Percentiles rank a stretch among this genome's conserved stretches.
Conservation (phyloP, 176 grass and related monocot species). For the barley (Hordeum vulgare) region DNA sequence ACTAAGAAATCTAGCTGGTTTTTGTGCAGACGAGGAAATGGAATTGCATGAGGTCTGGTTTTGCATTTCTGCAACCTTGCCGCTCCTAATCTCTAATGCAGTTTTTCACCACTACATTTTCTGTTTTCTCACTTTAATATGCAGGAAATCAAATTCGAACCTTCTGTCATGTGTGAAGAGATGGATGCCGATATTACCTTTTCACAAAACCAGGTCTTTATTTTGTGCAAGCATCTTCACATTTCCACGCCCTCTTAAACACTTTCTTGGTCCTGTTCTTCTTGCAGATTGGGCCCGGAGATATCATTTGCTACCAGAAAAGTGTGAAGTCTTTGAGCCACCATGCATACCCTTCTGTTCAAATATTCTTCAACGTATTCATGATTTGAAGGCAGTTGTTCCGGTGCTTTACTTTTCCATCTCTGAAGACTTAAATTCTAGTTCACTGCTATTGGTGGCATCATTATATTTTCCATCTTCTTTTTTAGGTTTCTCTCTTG, state of each 20-base stretch:
- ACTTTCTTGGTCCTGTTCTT: background rate
- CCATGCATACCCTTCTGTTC: slow-evolving; percentile 25
- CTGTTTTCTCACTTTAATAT: background rate
- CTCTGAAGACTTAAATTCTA: background rate
- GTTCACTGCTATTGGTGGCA: background rate
- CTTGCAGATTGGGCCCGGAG: slow-evolving; percentile 30
- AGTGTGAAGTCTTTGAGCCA: background rate
- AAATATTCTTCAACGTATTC: slow-evolving; percentile 33
- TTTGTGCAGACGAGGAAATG: slow-evolving; percentile 15
- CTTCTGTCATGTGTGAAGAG: background rate
- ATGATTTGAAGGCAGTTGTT: slow-evolving; percentile 24
- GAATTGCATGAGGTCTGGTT: slow-evolving; percentile 30
- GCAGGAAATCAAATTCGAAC: slow-evolving; percentile 43
- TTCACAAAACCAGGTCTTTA: background rate
- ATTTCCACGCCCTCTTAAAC: background rate
- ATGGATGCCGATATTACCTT: slow-evolving; percentile 18
- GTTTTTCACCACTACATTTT: background rate
- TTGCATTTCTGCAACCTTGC: background rate
- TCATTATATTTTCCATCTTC: background rate
- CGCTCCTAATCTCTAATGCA: background rate
- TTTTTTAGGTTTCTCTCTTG: background rate
- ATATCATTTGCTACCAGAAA: slow-evolving; percentile 63
- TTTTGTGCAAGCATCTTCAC: background rate
- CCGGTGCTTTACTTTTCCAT: background rate
- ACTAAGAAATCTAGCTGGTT: slow-evolving; percentile 42